Evolutionary conservation across 768 basidiomycete species (phyloP).

Genomic region (Termitomyces sp.): DNA sequence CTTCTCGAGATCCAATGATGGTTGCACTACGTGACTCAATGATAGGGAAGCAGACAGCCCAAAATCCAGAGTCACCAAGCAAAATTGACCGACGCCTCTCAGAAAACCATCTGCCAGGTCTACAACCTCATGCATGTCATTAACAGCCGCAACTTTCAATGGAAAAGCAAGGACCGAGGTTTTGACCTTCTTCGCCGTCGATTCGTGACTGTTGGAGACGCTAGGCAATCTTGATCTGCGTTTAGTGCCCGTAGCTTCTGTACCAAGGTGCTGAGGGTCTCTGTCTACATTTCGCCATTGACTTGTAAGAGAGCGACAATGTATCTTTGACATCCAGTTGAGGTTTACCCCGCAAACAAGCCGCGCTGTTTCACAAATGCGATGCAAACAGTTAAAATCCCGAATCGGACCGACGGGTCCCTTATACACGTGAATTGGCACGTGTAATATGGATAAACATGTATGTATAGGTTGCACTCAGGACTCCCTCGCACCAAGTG

Average conservation of each 20-base stretch:
- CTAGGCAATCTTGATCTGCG: not conserved
- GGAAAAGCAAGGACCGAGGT: not conserved
- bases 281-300: too few species aligned
- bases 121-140: not conserved
- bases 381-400: too few species aligned
- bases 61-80: not conserved
- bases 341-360: too few species aligned
- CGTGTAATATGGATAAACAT: too few species aligned
- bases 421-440: too few species aligned
- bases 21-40: not conserved
- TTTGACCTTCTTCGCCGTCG: not conserved
- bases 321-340: too few species aligned
- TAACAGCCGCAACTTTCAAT: not conserved
- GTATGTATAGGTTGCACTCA: too few species aligned
- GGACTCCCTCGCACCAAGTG: too few species aligned
- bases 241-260: not conserved
- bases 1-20: not conserved
- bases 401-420: too few species aligned
- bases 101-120: not conserved
- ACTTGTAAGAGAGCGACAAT: too few species aligned
- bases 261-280: too few species aligned
- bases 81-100: not conserved
- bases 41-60: not conserved
- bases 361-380: too few species aligned
- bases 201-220: not conserved